Evolutionary conservation across 179 eudicot genomes (phyloP), one percentile per base, ranked within the genome.

Genomic region (Silene vulgaris): DNA sequence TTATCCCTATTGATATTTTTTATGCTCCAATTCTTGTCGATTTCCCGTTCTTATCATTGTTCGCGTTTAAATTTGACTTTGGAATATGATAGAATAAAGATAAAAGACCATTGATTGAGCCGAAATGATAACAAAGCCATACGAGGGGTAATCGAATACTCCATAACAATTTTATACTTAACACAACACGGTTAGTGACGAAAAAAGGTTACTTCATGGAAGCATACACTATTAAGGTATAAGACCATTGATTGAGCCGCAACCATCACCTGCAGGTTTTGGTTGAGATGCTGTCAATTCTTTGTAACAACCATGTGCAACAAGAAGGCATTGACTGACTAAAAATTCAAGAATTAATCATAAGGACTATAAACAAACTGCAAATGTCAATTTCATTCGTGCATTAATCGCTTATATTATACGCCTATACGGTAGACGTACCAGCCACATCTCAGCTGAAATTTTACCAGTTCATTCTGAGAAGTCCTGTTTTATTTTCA

Each of bases 291-390:
- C 59, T 52, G 59, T 63, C 57, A 62, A 43, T 14, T 63, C 28
- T 14, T 28, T 70, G 43, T 17, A 75, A 29, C 14, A 21, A 76
- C 40, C 67, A 70, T 35, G 66, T 54, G 73, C 37, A 71, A 48
- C 48, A 56, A 73, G 54, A 56, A 40, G 57, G 57, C 71, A 76
- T 76, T 43, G 69, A n/a, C 67, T 56, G 17, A 50, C 17, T 52
- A 3, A 56, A 71, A 71, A 23, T n/a, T 52, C 59, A 8, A 63
- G 26, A 50, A 26, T 54, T 21, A 35, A 37, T 69, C n/a, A 59
- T 8, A 16, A 5, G 17, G 29, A 20, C 4, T 20, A 11, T 17
- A 65, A 67, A 56, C 9, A 48, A 69, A 50, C 40, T 8, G 37
- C 1, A 29, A 12, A 45, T 67, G 61, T 17, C 19, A 65, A 54